A percentile compares a stretch with the other conserved stretches of the same genome.
Evolutionary conservation across 495 filamentous ascomycete genomes (phyloP).

Genomic region (Cryomyces antarcticus): DNA sequence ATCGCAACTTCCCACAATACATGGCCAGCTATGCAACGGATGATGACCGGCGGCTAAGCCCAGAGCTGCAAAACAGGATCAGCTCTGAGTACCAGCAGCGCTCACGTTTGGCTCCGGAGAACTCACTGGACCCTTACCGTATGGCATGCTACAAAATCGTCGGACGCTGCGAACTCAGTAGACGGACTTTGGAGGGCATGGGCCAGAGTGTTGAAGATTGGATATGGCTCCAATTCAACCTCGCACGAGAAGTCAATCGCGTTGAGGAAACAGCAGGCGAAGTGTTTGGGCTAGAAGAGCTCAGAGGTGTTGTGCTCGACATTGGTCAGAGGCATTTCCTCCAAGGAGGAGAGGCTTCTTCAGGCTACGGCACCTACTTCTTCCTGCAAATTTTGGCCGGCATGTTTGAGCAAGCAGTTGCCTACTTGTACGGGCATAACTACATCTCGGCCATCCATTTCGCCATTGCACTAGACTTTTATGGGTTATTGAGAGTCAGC

Average conservation of each 20-base stretch:
- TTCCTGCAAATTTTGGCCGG: constrained; percentile 75
- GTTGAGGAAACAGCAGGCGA: constrained; percentile 70
- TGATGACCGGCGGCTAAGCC: constrained; percentile 48
- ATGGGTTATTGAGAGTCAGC: constrained; percentile 72
- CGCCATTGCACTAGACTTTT: constrained; percentile 72
- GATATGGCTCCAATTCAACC: constrained; percentile 89
- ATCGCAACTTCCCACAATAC: constrained; percentile 78
- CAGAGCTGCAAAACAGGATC: constrained; percentile 66
- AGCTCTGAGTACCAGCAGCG: constrained; percentile 76
- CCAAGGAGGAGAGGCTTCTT: constrained; percentile 42
- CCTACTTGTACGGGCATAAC: constrained; percentile 71
- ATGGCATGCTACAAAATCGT: constrained; percentile 97
- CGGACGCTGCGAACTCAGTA: constrained; percentile 74
- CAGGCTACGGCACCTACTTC: constrained; percentile 77
- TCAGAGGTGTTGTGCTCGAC: constrained; percentile 64
- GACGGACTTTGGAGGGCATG: constrained; percentile 60
- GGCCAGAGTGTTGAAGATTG: constrained; percentile 75
- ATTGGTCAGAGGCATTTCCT: constrained; percentile 79
- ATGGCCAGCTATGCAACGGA: constrained; percentile 58
- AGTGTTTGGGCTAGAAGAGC: constrained; percentile 68
- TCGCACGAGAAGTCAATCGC: constrained; percentile 72
- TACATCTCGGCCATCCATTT: constrained; percentile 91
- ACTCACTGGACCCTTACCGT: constrained; percentile 79
- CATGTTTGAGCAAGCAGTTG: constrained; percentile 87
- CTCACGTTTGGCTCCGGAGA: constrained; percentile 60